Base-by-base conservation (phyloP, 1,284 basidiomycete species). In the Macrocybe sp. region DNA sequence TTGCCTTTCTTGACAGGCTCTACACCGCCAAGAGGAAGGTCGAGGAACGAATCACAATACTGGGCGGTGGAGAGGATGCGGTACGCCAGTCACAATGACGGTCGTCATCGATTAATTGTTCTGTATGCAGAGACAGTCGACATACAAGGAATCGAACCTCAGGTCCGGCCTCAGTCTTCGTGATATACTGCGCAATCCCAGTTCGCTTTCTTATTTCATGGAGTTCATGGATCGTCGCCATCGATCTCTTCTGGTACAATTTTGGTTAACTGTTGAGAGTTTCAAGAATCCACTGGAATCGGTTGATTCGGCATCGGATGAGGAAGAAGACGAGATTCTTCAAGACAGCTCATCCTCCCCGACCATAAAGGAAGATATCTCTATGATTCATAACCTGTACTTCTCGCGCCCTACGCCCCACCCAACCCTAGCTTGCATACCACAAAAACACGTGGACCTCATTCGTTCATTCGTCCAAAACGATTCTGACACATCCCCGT, bases 231-330 rank as follows among this genome's bases (percentile, higher is more conserved):
- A 98, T 56, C 81, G 95, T 6, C 81, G 89, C 2, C 78, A 84
- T 49, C 83, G 90, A 30, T 89, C 92, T 10, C 64, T 92, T 7
- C 79, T 93, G 2, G 89, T 97, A 2, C 96, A 97, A 56, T 99
- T 97, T 67, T 98, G 96, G 96, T 74, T 98, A 2, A 91, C 92
- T 0, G 91, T 98, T 1, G 93, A 98, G 65, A 92, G 91, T 44
- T 95, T 98, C 76, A 98, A 97, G 68, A 92, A 96, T 56, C 96
- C 96, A 0, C 72, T 99, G 12, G 95, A 97, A 63, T 81, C 81
- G 1, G 75, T 87, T 4, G 87, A 90, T 56, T 86, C 86, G 4
- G 79, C 76, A 30, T 81, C 81, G 28, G 81, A 78, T 1, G 80
- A 77, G 12, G 81, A 82, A 47, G 86, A 86, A 47, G 79, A 83